A percentile compares a stretch with the other conserved stretches of the same genome.
Evolutionary conservation across 352 stramenopile species (phyloP).

Genomic region (Phytophthora capsici): DNA sequence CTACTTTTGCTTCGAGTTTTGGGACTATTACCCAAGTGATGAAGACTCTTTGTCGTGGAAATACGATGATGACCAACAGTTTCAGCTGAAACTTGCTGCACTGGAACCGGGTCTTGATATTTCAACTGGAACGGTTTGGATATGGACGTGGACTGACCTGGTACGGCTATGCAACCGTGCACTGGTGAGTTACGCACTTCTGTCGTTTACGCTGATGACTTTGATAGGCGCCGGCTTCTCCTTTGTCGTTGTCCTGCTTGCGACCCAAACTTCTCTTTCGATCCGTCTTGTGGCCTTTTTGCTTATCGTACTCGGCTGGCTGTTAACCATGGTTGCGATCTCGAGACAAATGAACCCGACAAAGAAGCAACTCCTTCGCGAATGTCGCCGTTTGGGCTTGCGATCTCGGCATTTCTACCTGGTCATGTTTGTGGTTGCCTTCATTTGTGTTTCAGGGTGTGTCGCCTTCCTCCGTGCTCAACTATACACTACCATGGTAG

Average conservation of each 20-base stretch:
- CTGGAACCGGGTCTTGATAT: constrained; percentile 23
- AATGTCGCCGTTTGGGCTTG: constrained; percentile 44
- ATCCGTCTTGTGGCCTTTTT: constrained; percentile 51
- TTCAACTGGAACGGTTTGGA: constrained; percentile 22
- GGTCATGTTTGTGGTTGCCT: constrained; percentile 40
- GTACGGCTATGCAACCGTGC: constrained; percentile 35
- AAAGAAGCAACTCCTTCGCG: constrained; percentile 43
- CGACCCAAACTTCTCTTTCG: constrained; percentile 37
- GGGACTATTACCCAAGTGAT: constrained; percentile 23
- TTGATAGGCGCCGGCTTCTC: constrained; percentile 38
- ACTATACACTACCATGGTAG: constrained; percentile 69
- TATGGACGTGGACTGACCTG: constrained; percentile 37
- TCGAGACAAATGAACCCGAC: constrained; percentile 53
- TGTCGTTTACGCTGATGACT: constrained; percentile 35
- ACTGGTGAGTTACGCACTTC: constrained; percentile 33
- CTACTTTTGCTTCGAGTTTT: constrained; percentile 60
- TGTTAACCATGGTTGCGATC: constrained; percentile 46
- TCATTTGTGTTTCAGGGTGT: constrained; percentile 52
- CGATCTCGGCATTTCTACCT: constrained; percentile 40
- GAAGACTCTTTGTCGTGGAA: background rate
- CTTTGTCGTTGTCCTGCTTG: constrained; percentile 33
- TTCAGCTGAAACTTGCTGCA: constrained; percentile 50
- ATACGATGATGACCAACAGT: constrained; percentile 1
- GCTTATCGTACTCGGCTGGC: constrained; percentile 54
- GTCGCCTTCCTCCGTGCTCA: constrained; percentile 72